phyloP scores from a whole-genome alignment of 164 flowering plant genomes.

The Liquidambar formosana region DNA sequence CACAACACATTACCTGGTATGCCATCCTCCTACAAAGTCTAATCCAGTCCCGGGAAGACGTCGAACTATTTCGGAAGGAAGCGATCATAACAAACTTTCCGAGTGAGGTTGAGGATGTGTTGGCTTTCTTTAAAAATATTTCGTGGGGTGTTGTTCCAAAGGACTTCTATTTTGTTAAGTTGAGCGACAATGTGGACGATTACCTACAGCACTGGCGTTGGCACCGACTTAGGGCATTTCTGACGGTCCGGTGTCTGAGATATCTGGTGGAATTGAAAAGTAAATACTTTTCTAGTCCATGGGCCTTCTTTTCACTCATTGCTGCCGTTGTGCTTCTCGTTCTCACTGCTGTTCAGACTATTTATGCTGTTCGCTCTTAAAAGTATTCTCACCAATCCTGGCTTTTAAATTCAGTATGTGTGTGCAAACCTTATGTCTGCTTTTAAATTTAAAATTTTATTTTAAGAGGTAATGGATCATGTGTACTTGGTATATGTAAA shows the following conservation, averaged over 20 bases:
- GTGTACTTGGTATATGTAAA: no score
- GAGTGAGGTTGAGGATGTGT: no score
- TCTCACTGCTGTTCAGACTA: not conserved
- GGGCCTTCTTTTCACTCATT: not conserved
- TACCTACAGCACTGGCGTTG: not conserved
- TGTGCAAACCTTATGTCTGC: no score
- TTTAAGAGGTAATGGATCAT: no score
- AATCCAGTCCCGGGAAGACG: constrained; percentile 18
- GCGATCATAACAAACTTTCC: not conserved
- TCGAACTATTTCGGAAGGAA: constrained; percentile 2
- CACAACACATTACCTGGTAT: constrained; percentile 10
- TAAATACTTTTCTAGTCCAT: not conserved
- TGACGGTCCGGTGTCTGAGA: not conserved
- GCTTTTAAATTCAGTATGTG: no score
- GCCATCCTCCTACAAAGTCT: no score
- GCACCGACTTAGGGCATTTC: not conserved
- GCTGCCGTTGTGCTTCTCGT: not conserved
- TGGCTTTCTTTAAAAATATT: no score
- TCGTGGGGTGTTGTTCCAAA: constrained; percentile 17
- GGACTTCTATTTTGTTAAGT: constrained; percentile 17
- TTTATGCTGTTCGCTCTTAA: not conserved
- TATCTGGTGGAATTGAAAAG: not conserved
- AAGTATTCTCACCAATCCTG: no score
- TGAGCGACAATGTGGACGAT: constrained; percentile 19
- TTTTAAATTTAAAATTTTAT: no score